Evolutionary conservation across 2,329 filamentous ascomycete species (phyloP), one percentile per base, ranked within the genome.

Genomic region (Stagonosporopsis chrysanthemi): DNA sequence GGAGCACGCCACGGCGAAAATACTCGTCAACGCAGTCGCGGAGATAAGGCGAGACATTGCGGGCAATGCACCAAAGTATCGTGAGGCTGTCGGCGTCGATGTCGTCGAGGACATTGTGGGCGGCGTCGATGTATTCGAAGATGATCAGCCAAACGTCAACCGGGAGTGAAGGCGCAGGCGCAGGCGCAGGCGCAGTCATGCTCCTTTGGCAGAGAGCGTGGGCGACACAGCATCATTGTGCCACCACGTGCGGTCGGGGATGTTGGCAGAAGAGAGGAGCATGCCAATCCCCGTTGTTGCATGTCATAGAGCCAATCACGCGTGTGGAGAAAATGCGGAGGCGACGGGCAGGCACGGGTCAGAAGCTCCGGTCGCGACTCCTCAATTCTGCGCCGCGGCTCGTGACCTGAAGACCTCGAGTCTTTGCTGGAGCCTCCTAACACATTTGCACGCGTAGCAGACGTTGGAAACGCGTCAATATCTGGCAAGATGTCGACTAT

Each of bases 401-500:
- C 57, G 64, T 66, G 63, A 62, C 56, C 58, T 56, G 52, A 64
- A 62, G 58, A 64, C 61, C 54, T 33, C 63, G 52, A 61, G 62
- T 63, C 59, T 39, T 49, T 40, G 56, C 39, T 53, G 51, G 48
- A 57, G 60, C 54, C 52, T 60, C 42, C 43, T 50, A 33, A 43
- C 58, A 53, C 50, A 56, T 57, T 28, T 42, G 33, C n/a, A 52
- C 54, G 48, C 43, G 54, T 52, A 44, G 48, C 19, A 44, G 49
- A 45, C 45, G 47, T 52, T 40, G 44, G 39, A 45, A 58, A 50
- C 61, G 49, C 55, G 31, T 49, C 17, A 35, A 38, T 28, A 52
- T 43, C 26, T 60, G 52, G 51, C 61, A 61, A 53, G 9, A 78
- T 78, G 76, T 77, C 75, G 42, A 75, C 71, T 23, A 77, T 78